These are phyloP conservation scores for Lactarius evosmus DNA, from an alignment of 768 basidiomycete species.

Conservation along the genomic window DNA sequence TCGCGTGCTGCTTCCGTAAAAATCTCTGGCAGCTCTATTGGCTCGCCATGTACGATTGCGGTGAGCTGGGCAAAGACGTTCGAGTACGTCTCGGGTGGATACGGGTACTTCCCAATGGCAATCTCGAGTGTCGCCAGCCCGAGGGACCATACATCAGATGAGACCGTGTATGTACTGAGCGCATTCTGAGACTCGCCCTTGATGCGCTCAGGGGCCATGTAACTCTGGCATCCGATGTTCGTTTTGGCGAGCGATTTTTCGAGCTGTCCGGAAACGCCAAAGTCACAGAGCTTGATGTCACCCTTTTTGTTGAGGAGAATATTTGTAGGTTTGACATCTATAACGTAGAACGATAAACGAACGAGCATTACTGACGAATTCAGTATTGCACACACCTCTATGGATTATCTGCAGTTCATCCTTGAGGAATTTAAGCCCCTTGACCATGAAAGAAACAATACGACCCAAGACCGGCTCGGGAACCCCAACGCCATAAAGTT, in stretches of 20 bases:
- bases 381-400: slow-evolving; percentile 44
- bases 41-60: slow-evolving; percentile 95
- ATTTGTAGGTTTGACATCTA: slow-evolving; percentile 93
- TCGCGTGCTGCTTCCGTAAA: slow-evolving; percentile 71
- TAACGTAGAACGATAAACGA: background rate
- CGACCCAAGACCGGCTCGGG: slow-evolving; percentile 79
- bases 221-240: slow-evolving; percentile 97
- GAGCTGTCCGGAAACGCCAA: slow-evolving; percentile 97
- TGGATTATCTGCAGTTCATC: slow-evolving; percentile 89
- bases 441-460: slow-evolving; percentile 78
- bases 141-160: slow-evolving; percentile 97
- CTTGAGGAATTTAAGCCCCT: slow-evolving; percentile 92
- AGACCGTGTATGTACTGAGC: slow-evolving; percentile 88
- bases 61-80: slow-evolving; percentile 96
- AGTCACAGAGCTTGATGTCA: slow-evolving; percentile 93
- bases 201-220: slow-evolving; percentile 99
- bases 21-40: slow-evolving; percentile 75
- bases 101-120: slow-evolving; percentile 87
- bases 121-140: slow-evolving; percentile 94
- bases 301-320: slow-evolving; percentile 88
- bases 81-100: slow-evolving; percentile 94
- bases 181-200: slow-evolving; percentile 89
- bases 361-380: background rate
- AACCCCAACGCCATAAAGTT: slow-evolving; percentile 51
- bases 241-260: slow-evolving; percentile 96